Percentiles rank a stretch among this genome's conserved stretches.
Conservation (phyloP, 2,329 filamentous ascomycete species). For the Calonectria leucothoes region DNA sequence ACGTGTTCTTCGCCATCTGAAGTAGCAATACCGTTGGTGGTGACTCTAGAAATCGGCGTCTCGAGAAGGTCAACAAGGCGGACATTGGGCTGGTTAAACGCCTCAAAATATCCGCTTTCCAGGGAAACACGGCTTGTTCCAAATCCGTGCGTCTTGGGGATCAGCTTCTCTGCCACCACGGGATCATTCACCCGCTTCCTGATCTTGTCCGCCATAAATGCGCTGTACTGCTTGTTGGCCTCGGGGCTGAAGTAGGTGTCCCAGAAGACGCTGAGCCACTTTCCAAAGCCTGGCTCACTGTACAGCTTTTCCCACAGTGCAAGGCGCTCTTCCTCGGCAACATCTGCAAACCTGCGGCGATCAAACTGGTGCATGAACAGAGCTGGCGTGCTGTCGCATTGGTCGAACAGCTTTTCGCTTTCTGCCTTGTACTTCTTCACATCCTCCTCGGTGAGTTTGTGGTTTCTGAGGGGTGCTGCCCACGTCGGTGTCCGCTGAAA, state of each 20-base stretch:
- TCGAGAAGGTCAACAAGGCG: conserved; percentile 27
- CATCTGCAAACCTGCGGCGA: conserved; percentile 27
- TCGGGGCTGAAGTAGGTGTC: conserved; percentile 31
- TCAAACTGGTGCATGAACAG: conserved; percentile 30
- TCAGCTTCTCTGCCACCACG: conserved; percentile 17
- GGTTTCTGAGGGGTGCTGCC: conserved; percentile 37
- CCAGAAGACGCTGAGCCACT: conserved; percentile 30
- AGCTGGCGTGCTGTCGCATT: conserved; percentile 17
- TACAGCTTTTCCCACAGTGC: conserved; percentile 32
- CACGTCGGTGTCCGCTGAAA: conserved; percentile 45
- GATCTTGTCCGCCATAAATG: conserved; percentile 33
- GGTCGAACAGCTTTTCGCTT: conserved; percentile 27
- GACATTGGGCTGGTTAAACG: conserved; percentile 30
- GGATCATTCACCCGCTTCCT: conserved; percentile 23
- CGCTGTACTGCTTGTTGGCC: conserved; percentile 28
- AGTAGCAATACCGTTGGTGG: conserved; percentile 18
- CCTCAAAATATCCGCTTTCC: conserved; percentile 36
- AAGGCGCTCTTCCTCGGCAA: conserved; percentile 17
- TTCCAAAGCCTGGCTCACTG: conserved; percentile 23
- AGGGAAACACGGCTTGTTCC: conserved; percentile 28
- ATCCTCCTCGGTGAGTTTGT: conserved; percentile 20
- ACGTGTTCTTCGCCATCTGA: conserved; percentile 19
- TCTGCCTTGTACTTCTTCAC: conserved; percentile 26
- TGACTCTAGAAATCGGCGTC: conserved; percentile 18
- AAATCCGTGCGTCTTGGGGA: conserved; percentile 30